Base-by-base conservation (phyloP, 768 basidiomycete genomes). In the Lentinula lateritia region DNA sequence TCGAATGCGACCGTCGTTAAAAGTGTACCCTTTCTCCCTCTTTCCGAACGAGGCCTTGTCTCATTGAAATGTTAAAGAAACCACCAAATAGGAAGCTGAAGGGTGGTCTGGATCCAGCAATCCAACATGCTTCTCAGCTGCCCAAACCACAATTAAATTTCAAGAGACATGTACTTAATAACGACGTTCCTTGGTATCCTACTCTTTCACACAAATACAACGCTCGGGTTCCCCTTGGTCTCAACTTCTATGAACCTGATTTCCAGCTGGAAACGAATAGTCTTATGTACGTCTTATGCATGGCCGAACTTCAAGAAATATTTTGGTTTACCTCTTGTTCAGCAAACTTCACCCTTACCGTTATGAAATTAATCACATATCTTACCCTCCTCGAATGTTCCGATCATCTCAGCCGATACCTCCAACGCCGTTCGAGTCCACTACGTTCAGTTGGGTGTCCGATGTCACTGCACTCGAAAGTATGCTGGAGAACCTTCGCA, bases 131-230 rank as follows among this genome's bases (percentile, higher is more conserved):
- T 5, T 78, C 87, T 5, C 75, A 88, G 67, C 74, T 97, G 34
- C 72, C 80, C 1, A 97, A 97, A 72, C 95, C 96, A 0, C 96
- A 99, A 68, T 71, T 87, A 0, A 69, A 70, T 12, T 98, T 98
- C 76, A 83, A 79, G 60, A 73, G 75, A 28, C 78, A 78, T 52
- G 74, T 76, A 7, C 80, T 88, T 69, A 93, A 92, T 66, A 75
- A 71, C 23, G 79, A 84, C 59, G 66, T 79, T 3, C 78, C 83
- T 0, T 95, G 92, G 86, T 79, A 79, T 61, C 91, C 93, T 0
- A 75, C 79, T 2, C 77, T 97, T 16, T 71, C 81, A 0, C 84
- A 86, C 67, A 98, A 97, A 74, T 89, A 86, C 71, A 88, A 95
- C 68, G 89, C 93, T 3, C 80, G 87, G 71, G 88, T 94, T 0